phyloP scores from a whole-genome alignment of 2,329 filamentous ascomycete species.

The Magnaporthiopsis rhizophila region DNA sequence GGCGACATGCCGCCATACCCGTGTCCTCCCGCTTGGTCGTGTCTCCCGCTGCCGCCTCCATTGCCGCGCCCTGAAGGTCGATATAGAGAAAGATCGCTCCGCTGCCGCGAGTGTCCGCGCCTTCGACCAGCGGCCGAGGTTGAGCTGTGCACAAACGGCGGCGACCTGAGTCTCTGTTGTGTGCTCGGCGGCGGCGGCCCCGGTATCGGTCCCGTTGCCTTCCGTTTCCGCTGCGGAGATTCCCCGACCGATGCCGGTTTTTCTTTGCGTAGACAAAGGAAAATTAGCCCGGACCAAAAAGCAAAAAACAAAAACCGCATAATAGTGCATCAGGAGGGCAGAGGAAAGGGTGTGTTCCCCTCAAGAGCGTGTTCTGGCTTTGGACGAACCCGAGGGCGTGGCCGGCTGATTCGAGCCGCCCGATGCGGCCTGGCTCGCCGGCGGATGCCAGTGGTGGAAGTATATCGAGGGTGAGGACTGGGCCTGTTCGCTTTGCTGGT shows the following conservation, averaged over 20 bases:
- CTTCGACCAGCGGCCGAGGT: conserved; percentile 40
- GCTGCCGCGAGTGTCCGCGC: conserved; percentile 54
- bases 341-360: neutral
- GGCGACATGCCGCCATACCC: conserved; percentile 28
- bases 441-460: conserved; percentile 91
- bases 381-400: conserved; percentile 68
- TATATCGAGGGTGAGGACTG: conserved; percentile 69
- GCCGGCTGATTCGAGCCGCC: conserved; percentile 55
- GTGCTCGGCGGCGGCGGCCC: conserved; percentile 37
- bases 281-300: conserved; percentile 25
- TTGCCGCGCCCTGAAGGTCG: conserved; percentile 27
- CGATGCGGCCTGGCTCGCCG: conserved; percentile 53
- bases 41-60: conserved; percentile 8
- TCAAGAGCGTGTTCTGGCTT: conserved; percentile 38
- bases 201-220: conserved; percentile 53
- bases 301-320: neutral
- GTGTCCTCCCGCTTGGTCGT: conserved; percentile 9
- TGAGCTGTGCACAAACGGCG: conserved; percentile 46
- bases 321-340: conserved; percentile 20
- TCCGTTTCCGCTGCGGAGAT: conserved; percentile 72
- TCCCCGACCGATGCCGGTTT: conserved; percentile 46
- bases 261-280: conserved; percentile 32
- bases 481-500: conserved; percentile 35
- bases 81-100: conserved; percentile 54
- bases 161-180: conserved; percentile 39